Conservation (phyloP, 169 alveolate genomes). For the Cyclospora cayetanensis region DNA sequence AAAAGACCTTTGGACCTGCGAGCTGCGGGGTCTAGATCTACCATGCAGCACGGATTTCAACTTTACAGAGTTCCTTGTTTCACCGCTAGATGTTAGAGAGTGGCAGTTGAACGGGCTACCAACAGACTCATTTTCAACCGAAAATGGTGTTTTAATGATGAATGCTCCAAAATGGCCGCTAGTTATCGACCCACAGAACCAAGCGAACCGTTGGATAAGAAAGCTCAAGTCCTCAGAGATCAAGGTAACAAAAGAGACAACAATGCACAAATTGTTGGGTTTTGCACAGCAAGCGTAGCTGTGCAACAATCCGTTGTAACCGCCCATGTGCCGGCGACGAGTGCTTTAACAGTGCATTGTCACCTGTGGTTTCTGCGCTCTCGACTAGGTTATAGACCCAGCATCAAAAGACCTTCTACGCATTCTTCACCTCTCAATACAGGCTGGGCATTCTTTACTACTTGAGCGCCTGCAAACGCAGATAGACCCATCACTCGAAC, state of each 20-base stretch:
- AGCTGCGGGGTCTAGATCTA: constrained; percentile 74
- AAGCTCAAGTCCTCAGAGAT: constrained; percentile 83
- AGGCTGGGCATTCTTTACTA: constrained; percentile 38
- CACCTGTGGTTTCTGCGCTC: neutral
- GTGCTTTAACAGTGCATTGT: neutral
- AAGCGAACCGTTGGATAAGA: constrained; percentile 94
- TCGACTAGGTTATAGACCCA: constrained; percentile 46
- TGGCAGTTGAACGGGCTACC: constrained; percentile 94
- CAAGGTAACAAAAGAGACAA: constrained; percentile 55
- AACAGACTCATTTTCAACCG: constrained; percentile 93
- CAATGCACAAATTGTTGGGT: neutral
- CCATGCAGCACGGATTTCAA: constrained; percentile 90
- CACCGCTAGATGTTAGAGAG: constrained; percentile 91
- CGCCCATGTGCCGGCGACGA: neutral
- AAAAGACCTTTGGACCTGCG: constrained; percentile 26
- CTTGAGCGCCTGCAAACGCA: constrained; percentile 57
- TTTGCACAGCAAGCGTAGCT: neutral
- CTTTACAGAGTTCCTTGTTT: constrained; percentile 92
- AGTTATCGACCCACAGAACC: constrained; percentile 95
- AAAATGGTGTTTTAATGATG: constrained; percentile 94
- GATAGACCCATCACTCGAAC: constrained; percentile 60
- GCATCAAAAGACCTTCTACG: constrained; percentile 27
- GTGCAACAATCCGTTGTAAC: too few relatives aligned
- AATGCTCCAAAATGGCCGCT: constrained; percentile 94
- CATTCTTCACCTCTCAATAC: constrained; percentile 46